Evolutionary conservation across 768 basidiomycete species (phyloP), one percentile per base, ranked within the genome.

Genomic region (Ramaria rubella): DNA sequence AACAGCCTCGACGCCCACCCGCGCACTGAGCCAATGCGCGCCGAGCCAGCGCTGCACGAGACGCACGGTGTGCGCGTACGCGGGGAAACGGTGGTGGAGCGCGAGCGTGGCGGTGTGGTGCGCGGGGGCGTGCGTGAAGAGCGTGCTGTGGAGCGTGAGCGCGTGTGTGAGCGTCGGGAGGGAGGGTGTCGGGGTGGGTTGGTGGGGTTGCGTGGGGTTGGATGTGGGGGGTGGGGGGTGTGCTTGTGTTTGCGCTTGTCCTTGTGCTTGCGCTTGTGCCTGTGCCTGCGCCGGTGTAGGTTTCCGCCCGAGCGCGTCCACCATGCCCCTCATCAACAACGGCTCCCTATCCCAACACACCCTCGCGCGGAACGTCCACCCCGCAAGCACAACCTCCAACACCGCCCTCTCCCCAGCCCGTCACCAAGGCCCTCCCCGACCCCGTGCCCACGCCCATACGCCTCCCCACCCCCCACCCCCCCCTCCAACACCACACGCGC

Each of bases 41-140:
- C 89, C 83, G 53, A 98, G 74, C 96, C 96, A 99, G 42, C 95
- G 81, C 72, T 97, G 95, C 50, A 90, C 80, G 15, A 98, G 77
- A 36, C 96, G 79, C 15, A 90, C 87, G 0, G 94, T 93, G 8
- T 87, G 83, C 2, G 91, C 78, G 69, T 84, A 96, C 11, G 93
- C 88, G 0, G 81, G 69, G 64, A 82, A 86, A 46, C 81, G 83
- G 68, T 97, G 93, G 49, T 83, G 85, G 19, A 97, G 73, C 2
- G 86, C 79, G 0, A 85, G 80, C 45, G 97, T 75, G 0, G 88
- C 87, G 1, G 87, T 78, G 65, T 99, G 96, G 63, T 98, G 95
- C 31, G 82, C 71, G 1, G 95, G 93, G 0, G 79, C 79, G 60
- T 91, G 83, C 12, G 88, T 75, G 71, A 94, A 98, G 15, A 83